phyloP scores from a whole-genome alignment of 306 rosid species.

The Prinsepia uniflora region DNA sequence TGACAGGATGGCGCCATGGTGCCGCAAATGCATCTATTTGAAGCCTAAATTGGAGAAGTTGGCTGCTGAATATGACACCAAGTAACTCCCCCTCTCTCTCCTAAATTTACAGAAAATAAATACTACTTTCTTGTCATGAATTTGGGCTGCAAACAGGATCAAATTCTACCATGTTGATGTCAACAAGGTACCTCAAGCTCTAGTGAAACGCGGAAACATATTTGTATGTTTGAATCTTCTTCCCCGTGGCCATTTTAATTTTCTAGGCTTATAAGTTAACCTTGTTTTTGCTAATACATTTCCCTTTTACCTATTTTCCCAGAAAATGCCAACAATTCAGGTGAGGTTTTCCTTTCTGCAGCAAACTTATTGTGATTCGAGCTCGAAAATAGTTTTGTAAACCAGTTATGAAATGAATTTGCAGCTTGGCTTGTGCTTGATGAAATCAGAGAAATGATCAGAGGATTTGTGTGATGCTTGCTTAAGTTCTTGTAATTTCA shows the following conservation, averaged over 20 bases:
- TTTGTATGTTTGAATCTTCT: slow-evolving; percentile 44
- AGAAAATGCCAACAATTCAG: slow-evolving; percentile 99
- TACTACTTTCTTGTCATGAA: background rate
- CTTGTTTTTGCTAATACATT: background rate
- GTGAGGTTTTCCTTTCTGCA: slow-evolving; percentile 30
- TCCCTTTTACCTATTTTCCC: slow-evolving; percentile 21
- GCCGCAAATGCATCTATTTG: slow-evolving; percentile 88
- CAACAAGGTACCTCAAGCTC: slow-evolving; percentile 78
- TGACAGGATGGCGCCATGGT: slow-evolving; percentile 93
- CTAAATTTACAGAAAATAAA: too few relatives aligned
- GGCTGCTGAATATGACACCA: slow-evolving; percentile 69
- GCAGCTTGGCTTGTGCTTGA: too few relatives aligned
- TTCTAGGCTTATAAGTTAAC: background rate
- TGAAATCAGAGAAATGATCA: too few relatives aligned
- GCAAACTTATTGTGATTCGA: background rate
- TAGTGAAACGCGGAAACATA: slow-evolving; percentile 79
- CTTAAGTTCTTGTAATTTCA: background rate
- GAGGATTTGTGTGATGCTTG: slow-evolving; percentile 30
- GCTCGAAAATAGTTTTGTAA: background rate
- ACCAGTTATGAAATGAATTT: slow-evolving; percentile 6
- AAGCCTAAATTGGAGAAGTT: slow-evolving; percentile 93
- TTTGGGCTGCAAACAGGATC: slow-evolving; percentile 31
- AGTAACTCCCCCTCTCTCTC: slow-evolving; percentile 32
- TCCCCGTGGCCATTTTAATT: background rate
- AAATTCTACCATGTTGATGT: slow-evolving; percentile 83